Base-by-base conservation (phyloP, 352 stramenopile genomes). In the Phytophthora sansomeana region DNA sequence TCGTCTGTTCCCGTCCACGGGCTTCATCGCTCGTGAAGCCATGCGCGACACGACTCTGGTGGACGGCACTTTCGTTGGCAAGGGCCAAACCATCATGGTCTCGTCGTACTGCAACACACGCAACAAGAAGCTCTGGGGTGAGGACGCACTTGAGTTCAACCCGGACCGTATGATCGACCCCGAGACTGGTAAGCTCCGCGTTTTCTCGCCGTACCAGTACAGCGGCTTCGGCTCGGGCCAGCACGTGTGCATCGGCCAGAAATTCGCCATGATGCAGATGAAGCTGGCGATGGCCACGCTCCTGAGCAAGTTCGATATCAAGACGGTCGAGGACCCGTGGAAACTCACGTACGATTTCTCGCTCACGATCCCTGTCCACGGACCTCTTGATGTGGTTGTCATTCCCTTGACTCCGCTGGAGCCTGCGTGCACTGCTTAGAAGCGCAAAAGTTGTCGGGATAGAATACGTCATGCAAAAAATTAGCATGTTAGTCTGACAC, bases 161-260 rank as follows among this genome's bases (percentile, higher is more conserved):
- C 83, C 87, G 0, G 80, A 93, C 50, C 77, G 80, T 7, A 92
- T 78, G 69, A 70, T 92, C 38, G 80, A 87, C 49, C 7, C 56
- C 0, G 26, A 44, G 6, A 83, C 63, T 0, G 63, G 60, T 28
- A 86, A 80, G 49, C 59, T 78, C 11, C 54, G 43, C 4, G 56
- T 69, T 5, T 32, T 73, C 9, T 70, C 58, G 1, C 63, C 68
- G 10, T 66, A 51, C 17, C 26, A 47, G 26, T 75, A 68, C 35
- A 75, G 67, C 36, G 65, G 33, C 19, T 93, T 93, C 54, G 69
- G 83, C n/a, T 69, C 72, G 16, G 82, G 79, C 7, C 69, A 70
- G 21, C 78, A 84, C 52, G 68, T 78, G 38, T 91, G 82, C 48
- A 63, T 92, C 17, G 82, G 84, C 4, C 59, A 66, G 61, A 72